Evolutionary conservation across 768 basidiomycete genomes (phyloP).

Genomic region (Russula virescens): DNA sequence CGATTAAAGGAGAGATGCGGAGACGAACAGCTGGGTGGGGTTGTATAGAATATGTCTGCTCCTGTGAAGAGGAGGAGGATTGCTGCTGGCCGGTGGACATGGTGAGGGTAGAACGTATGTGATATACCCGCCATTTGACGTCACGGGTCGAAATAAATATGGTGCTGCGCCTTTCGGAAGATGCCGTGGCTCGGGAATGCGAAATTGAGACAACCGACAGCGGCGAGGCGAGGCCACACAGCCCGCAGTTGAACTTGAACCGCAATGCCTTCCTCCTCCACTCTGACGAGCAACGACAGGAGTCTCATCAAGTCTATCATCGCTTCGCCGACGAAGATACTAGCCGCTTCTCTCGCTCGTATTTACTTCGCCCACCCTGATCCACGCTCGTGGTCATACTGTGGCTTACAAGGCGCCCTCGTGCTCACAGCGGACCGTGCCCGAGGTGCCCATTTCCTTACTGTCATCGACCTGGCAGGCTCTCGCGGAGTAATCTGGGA

Average conservation of each 20-base stretch:
- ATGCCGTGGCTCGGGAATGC: background rate
- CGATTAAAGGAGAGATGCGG: background rate
- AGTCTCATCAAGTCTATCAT: constrained; percentile 62
- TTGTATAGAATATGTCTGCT: constrained; percentile 39
- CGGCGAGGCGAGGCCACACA: no score
- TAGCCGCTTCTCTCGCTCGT: constrained; percentile 74
- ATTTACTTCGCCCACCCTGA: constrained; percentile 87
- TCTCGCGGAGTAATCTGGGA: constrained; percentile 90
- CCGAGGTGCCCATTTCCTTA: constrained; percentile 55
- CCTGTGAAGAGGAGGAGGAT: background rate
- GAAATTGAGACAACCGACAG: no score
- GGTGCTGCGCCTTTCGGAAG: background rate
- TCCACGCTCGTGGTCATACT: constrained; percentile 74
- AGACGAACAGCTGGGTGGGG: constrained; percentile 23
- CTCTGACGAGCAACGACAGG: constrained; percentile 72
- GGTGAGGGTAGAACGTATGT: background rate
- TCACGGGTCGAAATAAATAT: background rate
- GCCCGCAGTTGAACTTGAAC: constrained; percentile 6
- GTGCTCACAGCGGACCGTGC: constrained; percentile 60
- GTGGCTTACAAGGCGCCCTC: constrained; percentile 82
- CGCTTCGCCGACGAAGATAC: constrained; percentile 57
- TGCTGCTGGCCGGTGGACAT: background rate
- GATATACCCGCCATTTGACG: background rate
- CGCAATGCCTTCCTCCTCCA: constrained; percentile 67
- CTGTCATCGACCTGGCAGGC: constrained; percentile 78